Conservation (phyloP, 495 filamentous ascomycete species). For the Xanthoparmelia taractica region DNA sequence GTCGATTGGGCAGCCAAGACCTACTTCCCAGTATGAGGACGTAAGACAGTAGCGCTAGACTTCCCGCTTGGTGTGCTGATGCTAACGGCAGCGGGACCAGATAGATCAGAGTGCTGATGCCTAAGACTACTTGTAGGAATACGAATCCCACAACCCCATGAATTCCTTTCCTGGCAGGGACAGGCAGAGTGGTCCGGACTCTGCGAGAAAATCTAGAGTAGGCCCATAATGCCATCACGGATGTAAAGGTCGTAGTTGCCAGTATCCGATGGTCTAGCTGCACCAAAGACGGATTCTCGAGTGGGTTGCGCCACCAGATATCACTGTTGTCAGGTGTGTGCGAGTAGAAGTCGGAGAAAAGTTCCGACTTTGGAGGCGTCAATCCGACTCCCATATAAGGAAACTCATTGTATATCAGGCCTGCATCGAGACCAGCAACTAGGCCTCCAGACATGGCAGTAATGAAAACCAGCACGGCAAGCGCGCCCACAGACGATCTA, state of each 20-base stretch:
- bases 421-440: slow-evolving; percentile 90
- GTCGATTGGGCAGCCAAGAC: slow-evolving; percentile 46
- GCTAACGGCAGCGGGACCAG: slow-evolving; percentile 83
- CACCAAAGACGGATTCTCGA: slow-evolving; percentile 90
- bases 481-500: slow-evolving; percentile 61
- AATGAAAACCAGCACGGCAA: slow-evolving; percentile 70
- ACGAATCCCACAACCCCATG: slow-evolving; percentile 77
- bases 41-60: slow-evolving; percentile 75
- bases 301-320: slow-evolving; percentile 90
- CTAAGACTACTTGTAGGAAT: slow-evolving; percentile 71
- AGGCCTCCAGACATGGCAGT: slow-evolving; percentile 91
- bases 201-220: slow-evolving; percentile 60
- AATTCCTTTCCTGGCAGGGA: slow-evolving; percentile 58
- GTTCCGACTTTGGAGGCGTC: slow-evolving; percentile 70
- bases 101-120: slow-evolving; percentile 85
- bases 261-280: slow-evolving; percentile 94
- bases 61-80: slow-evolving; percentile 88
- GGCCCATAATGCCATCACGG: slow-evolving; percentile 65
- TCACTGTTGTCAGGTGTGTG: slow-evolving; percentile 68
- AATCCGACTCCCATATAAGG: slow-evolving; percentile 85
- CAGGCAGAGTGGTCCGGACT: slow-evolving; percentile 57
- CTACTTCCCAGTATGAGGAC: slow-evolving; percentile 65
- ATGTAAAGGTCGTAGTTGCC: slow-evolving; percentile 79
- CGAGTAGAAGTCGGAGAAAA: slow-evolving; percentile 80
- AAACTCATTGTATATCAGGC: slow-evolving; percentile 97